phyloP scores from a whole-genome alignment of 2,329 filamentous ascomycete species.

The Ascochyta lentis region DNA sequence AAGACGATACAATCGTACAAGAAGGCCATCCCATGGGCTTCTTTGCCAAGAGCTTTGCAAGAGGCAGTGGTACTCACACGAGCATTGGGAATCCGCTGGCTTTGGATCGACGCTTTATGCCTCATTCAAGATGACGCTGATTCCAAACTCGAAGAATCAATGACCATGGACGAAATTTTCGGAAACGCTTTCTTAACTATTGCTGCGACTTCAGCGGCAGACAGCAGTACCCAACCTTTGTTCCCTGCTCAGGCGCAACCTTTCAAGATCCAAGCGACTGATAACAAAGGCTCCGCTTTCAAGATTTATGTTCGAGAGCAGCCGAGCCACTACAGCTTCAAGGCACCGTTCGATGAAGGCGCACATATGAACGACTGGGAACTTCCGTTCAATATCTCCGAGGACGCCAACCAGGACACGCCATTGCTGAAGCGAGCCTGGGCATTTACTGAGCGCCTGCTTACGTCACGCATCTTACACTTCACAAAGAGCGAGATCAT shows the following conservation, averaged over 20 bases:
- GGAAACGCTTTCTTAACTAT: constrained; percentile 44
- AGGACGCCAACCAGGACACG: constrained; percentile 39
- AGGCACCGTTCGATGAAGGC: constrained; percentile 41
- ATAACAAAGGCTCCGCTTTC: constrained; percentile 40
- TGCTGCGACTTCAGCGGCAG: constrained; percentile 41
- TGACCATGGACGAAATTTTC: constrained; percentile 39
- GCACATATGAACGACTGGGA: constrained; percentile 48
- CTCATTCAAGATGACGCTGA: constrained; percentile 40
- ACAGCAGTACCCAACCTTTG: constrained; percentile 37
- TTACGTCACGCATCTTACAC: constrained; percentile 42
- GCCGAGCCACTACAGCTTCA: constrained; percentile 47
- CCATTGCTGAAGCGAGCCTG: constrained; percentile 45
- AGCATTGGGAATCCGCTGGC: constrained; percentile 44
- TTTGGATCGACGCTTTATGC: constrained; percentile 48
- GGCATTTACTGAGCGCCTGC: constrained; percentile 42
- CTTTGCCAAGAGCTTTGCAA: constrained; percentile 43
- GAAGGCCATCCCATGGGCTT: constrained; percentile 38
- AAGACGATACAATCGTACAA: constrained; percentile 36
- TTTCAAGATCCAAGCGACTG: constrained; percentile 44
- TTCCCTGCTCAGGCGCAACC: constrained; percentile 33
- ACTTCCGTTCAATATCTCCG: constrained; percentile 40
- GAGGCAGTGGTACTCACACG: constrained; percentile 46
- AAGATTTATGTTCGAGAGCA: constrained; percentile 46
- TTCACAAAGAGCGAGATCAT: constrained; percentile 47
- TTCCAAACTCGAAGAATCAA: constrained; percentile 37